Conservation (phyloP, 345 rosid genomes). For the Camelina neglecta region DNA sequence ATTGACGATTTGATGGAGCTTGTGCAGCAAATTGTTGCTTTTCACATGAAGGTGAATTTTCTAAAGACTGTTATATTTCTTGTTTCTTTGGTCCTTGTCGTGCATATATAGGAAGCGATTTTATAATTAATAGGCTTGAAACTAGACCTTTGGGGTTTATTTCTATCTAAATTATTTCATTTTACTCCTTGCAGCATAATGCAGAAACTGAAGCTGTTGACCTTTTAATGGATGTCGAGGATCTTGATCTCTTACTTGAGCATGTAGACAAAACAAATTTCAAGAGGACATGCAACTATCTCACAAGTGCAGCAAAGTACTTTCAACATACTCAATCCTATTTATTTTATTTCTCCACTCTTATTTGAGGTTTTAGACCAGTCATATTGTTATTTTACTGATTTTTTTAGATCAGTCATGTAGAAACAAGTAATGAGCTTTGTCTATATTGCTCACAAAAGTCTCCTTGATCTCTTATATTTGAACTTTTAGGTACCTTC, state of each 20-base stretch:
- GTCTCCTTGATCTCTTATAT: conserved; percentile 1
- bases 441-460: conserved; percentile 15
- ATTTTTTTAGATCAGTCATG: conserved; percentile 22
- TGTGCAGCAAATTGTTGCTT: conserved; percentile 86
- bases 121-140: background rate
- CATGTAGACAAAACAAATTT: conserved; percentile 84
- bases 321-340: conserved; percentile 1
- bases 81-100: background rate
- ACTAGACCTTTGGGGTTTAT: conserved; percentile 7
- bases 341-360: background rate
- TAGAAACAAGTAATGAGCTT: conserved; percentile 16
- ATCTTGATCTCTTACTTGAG: conserved; percentile 83
- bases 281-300: conserved; percentile 92
- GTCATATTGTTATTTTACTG: conserved; percentile 5
- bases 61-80: background rate
- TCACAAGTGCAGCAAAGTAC: conserved; percentile 86
- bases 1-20: conserved; percentile 78
- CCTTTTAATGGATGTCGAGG: conserved; percentile 98
- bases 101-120: background rate
- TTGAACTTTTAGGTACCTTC: conserved; percentile 70
- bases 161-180: conserved; percentile 7
- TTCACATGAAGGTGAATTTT: conserved; percentile 81
- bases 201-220: conserved; percentile 99
- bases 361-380: conserved; percentile 6
- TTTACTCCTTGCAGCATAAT: conserved; percentile 69